These are phyloP conservation scores for Macaranga tanarius DNA, from an alignment of 441 rosid genomes.

Conservation along the genomic window DNA sequence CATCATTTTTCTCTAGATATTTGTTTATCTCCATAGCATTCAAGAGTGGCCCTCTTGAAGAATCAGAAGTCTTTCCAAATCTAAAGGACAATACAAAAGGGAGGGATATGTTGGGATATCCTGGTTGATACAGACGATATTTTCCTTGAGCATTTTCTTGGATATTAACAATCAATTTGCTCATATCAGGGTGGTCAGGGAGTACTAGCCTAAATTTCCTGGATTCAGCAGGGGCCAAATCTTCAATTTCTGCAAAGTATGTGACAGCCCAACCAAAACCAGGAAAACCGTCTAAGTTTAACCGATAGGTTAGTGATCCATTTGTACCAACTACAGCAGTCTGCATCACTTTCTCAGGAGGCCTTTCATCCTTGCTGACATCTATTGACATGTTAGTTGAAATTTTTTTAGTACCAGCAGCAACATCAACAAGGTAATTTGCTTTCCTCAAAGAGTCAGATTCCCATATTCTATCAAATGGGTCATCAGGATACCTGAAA, in stretches of 20 bases:
- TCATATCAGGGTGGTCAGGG: conserved; percentile 70
- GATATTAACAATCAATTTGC: conserved; percentile 78
- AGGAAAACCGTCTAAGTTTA: conserved; percentile 92
- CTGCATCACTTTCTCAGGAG: conserved; percentile 97
- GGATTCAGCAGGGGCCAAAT: conserved; percentile 59
- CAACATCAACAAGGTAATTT: conserved; percentile 94
- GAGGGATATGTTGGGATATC: conserved; percentile 64
- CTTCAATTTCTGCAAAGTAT: conserved; percentile 90
- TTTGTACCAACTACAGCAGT: conserved; percentile 96
- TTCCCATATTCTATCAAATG: conserved; percentile 93
- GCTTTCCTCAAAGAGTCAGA: conserved; percentile 77
- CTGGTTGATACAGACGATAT: conserved; percentile 80
- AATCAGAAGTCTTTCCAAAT: conserved; percentile 78
- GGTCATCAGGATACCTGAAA: conserved; percentile 96
- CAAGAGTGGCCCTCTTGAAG: conserved; percentile 85
- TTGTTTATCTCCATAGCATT: conserved; percentile 91
- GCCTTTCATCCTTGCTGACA: conserved; percentile 39
- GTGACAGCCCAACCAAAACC: conserved; percentile 85
- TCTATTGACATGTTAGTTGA: conserved; percentile 65
- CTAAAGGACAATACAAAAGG: conserved; percentile 85
- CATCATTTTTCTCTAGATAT: conserved; percentile 69
- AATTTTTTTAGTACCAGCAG: conserved; percentile 70
- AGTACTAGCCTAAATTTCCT: conserved; percentile 86
- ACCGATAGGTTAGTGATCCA: conserved; percentile 77
- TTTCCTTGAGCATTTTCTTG: conserved; percentile 87